These are phyloP conservation scores for Histomonas meleagridis DNA, from an alignment of 208 protist species.

Conservation along the genomic window DNA sequence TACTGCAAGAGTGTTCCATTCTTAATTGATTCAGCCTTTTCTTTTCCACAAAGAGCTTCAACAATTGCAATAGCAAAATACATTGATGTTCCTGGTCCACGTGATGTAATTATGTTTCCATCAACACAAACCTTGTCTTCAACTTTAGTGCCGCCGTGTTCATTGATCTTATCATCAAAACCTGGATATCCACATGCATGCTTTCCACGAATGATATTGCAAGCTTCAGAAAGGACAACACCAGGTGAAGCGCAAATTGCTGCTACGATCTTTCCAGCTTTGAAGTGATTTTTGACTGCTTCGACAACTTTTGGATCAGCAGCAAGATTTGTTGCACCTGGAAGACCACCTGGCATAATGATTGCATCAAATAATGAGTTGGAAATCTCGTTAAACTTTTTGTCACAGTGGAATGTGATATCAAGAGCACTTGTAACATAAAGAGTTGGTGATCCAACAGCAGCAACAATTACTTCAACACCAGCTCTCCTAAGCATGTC, in stretches of 20 bases:
- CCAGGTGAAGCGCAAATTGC: conserved; percentile 12
- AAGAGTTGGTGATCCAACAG: background rate
- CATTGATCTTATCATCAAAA: background rate
- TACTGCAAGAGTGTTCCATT: background rate
- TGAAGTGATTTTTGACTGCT: background rate
- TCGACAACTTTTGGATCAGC: background rate
- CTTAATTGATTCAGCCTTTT: background rate
- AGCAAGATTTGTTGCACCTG: background rate
- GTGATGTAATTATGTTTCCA: conserved; percentile 21
- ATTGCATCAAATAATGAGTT: background rate
- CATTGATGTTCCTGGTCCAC: background rate
- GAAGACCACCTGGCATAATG: background rate
- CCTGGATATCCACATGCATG: conserved; percentile 20
- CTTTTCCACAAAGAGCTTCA: background rate
- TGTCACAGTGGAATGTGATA: background rate
- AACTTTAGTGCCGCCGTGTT: background rate
- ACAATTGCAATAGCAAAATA: background rate
- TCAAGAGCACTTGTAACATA: background rate
- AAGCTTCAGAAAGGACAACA: background rate
- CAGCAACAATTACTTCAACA: background rate
- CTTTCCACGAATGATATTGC: background rate
- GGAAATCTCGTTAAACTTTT: background rate
- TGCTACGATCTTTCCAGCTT: background rate
- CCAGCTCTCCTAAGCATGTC: background rate
- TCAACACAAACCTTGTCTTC: background rate